A percentile compares a stretch with the other conserved stretches of the same genome.
phyloP scores from a whole-genome alignment of 163 green algal genomes.

The Coccomyxa subellipsoidea region DNA sequence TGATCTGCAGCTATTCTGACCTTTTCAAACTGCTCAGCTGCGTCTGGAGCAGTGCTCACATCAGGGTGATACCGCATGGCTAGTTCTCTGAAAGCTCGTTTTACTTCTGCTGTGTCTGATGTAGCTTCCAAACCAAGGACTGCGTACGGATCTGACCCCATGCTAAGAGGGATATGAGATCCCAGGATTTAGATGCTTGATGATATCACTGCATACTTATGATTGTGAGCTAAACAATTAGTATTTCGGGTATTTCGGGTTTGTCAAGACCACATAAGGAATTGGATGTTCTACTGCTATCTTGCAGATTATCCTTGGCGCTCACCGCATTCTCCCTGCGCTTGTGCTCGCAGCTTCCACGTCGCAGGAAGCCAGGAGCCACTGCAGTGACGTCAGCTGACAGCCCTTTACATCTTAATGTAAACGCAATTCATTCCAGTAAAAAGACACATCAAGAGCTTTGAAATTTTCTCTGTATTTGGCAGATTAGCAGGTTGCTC shows the following conservation, averaged over 20 bases:
- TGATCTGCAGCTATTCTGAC: slow-evolving; percentile 20
- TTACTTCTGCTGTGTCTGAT: neutral
- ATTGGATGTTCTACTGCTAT: no score
- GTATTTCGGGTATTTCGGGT: no score
- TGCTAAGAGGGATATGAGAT: neutral
- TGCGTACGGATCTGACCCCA: slow-evolving; percentile 1
- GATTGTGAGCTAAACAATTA: no score
- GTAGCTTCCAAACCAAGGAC: neutral
- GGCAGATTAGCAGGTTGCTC: no score
- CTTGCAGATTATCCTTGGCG: no score
- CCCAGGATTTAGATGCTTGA: no score
- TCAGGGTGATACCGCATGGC: slow-evolving; percentile 12
- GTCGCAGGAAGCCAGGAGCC: neutral
- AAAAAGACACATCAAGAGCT: neutral
- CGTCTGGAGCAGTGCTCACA: slow-evolving; percentile 8
- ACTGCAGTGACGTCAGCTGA: neutral
- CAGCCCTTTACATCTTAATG: neutral
- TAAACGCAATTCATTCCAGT: neutral
- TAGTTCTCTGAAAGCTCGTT: neutral
- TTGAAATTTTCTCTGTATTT: no score
- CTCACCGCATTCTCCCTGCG: no score
- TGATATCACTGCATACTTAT: no score
- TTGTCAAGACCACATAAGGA: no score
- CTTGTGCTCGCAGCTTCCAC: no score
- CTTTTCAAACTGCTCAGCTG: slow-evolving; percentile 12